Evolutionary conservation across 192 early-diverging fungal genomes (phyloP), one percentile per base, ranked within the genome.

Genomic region (Rhizoclosmatium sp.): DNA sequence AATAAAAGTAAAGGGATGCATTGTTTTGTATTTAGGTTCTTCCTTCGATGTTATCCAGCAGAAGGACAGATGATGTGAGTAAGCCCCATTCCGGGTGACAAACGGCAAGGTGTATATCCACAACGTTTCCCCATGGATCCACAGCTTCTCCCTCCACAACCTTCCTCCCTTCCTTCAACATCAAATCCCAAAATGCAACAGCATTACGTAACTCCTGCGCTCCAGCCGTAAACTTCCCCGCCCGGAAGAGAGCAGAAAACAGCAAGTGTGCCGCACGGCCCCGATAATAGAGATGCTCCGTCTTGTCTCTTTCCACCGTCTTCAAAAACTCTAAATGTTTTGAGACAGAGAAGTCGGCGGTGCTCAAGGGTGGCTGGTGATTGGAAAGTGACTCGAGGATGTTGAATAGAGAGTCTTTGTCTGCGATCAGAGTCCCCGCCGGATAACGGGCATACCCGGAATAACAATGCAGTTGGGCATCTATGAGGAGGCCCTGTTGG

Each of bases 201-300:
- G 66, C 66, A 46, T 46, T 12, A 12, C 66, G 66, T 14, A 68
- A 23, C 23, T 68, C 14, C 45, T 40, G 39, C 14, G 66, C 47
- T 46, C 66, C 66, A 2, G 66, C 66, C 12, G 66, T 12, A 68
- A 68, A 68, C 14, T 45, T 41, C 7, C 66, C 66, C 39, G 5
- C 12, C 66, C 47, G 41, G 66, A 68, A 68, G 41, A 46, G 45
- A 2, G 47, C 5, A 39, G 10, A 39, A 23, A 68, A 68, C 45
- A 46, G 12, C 42, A 68, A 12, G 12, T 46, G 39, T 16, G 66
- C 66, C 45, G 66, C 66, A 4, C 66, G 66, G 12, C 41, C 66
- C 4, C 66, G 66, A 68, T 68, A 68, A 47, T 45, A 68, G 14
- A 68, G 39, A 23, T 68, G 66, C 46, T 68, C 66, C 39, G 7